Evolutionary conservation across 495 filamentous ascomycete species (phyloP).

Genomic region (Thermochaetoides thermophila): DNA sequence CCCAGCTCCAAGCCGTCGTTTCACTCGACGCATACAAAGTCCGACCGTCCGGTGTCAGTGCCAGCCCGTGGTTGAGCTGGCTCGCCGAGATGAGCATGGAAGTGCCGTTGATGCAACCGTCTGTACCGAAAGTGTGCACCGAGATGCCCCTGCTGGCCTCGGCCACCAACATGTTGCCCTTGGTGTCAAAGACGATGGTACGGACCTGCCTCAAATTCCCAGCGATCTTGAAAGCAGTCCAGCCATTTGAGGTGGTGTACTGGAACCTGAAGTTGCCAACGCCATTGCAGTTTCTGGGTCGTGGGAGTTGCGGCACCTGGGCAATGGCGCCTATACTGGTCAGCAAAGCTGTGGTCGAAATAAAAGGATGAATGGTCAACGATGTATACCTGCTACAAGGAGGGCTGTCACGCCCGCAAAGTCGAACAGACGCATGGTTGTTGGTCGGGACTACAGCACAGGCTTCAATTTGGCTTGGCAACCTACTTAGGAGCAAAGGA

Average conservation of each 20-base stretch:
- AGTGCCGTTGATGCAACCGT: slow-evolving; percentile 30
- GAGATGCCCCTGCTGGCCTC: slow-evolving; percentile 39
- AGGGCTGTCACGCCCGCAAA: slow-evolving; percentile 8
- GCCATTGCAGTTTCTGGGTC: slow-evolving; percentile 21
- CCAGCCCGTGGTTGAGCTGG: slow-evolving; percentile 53
- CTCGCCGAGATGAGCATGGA: slow-evolving; percentile 22
- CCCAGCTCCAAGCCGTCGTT: slow-evolving; percentile 42
- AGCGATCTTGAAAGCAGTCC: slow-evolving; percentile 39
- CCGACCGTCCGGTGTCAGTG: slow-evolving; percentile 42
- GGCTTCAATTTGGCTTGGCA: no score
- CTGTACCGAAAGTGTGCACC: slow-evolving; percentile 35
- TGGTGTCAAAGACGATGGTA: slow-evolving; percentile 43
- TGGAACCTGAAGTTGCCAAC: slow-evolving; percentile 18
- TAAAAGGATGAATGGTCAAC: not conserved
- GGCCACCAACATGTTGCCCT: slow-evolving; percentile 46
- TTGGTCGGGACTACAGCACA: not conserved
- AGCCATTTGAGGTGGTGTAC: slow-evolving; percentile 38
- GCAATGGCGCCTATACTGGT: slow-evolving; percentile 7
- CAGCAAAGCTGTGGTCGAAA: not conserved
- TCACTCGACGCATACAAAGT: slow-evolving; percentile 49
- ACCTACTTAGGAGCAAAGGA: no score
- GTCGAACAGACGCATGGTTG: slow-evolving; percentile 1
- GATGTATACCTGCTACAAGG: slow-evolving; percentile 11
- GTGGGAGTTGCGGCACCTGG: slow-evolving; percentile 12
- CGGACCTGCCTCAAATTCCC: slow-evolving; percentile 39